Evolutionary conservation across 2,329 filamentous ascomycete genomes (phyloP).

Genomic region (Emergomyces pasteurianus): DNA sequence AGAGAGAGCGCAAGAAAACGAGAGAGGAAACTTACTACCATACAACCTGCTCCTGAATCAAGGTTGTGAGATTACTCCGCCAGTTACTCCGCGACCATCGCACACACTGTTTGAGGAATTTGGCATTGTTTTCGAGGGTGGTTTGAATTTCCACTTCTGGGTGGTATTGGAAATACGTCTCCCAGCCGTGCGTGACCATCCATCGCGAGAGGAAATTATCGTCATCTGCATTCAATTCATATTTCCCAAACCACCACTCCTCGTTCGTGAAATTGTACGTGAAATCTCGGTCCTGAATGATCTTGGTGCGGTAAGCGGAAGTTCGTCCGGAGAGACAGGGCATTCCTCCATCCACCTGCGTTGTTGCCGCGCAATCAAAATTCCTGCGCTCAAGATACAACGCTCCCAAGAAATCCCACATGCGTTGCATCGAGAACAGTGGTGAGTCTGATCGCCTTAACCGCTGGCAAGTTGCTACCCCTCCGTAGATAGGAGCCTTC

Average conservation of each 20-base stretch:
- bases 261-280: constrained; percentile 84
- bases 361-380: constrained; percentile 92
- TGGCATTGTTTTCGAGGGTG: constrained; percentile 76
- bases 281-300: constrained; percentile 75
- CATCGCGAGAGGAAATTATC: constrained; percentile 97
- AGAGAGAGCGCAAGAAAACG: not conserved
- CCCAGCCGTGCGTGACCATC: constrained; percentile 85
- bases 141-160: constrained; percentile 84
- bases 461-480: constrained; percentile 83
- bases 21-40: constrained; percentile 57
- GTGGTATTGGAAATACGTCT: constrained; percentile 92
- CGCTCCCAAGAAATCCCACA: constrained; percentile 84
- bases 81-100: constrained; percentile 96
- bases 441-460: constrained; percentile 56
- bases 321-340: constrained; percentile 93
- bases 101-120: constrained; percentile 86
- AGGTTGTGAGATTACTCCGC: constrained; percentile 88
- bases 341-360: constrained; percentile 89
- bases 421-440: constrained; percentile 44
- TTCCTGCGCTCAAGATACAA: constrained; percentile 89
- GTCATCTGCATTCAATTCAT: constrained; percentile 88
- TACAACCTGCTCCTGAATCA: constrained; percentile 71
- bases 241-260: constrained; percentile 65
- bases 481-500: constrained; percentile 61
- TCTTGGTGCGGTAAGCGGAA: constrained; percentile 80